Base-by-base conservation (phyloP, 176 grass and related monocot species). In the Neostapfia colusana region DNA sequence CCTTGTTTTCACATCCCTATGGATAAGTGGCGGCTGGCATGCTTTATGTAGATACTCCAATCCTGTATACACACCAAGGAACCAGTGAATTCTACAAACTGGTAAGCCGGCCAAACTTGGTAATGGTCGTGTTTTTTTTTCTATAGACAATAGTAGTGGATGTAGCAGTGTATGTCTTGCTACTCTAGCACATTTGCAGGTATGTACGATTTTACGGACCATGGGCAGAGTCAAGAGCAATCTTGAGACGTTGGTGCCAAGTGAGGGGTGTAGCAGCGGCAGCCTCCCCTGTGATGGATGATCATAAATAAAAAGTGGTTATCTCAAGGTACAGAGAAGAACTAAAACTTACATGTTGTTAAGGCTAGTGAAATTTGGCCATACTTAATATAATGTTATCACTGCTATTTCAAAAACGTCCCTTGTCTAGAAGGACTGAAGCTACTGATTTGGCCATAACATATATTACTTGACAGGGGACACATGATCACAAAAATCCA, bases 41-140 rank as follows among this genome's bases (percentile, higher is more conserved):
- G 81, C 84, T 37, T 27, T 87, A 31, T 87, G 89, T 8, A 91
- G 67, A 10, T 91, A 91, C 45, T 91, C 85, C 26, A 90, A 54
- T 63, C 88, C 85, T 91, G 76, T 43, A 71, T 42, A 25, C 56
- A 65, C 7, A 37, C 27, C 6, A 44, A 62, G 4, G 5, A 9
- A 2, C 7, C 15, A 11, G 31, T 69, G 17, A 48, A 17, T 68
- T 48, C n/a, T 38, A 28, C 34, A 8, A 26, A 27, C 14, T 3
- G 35, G 58, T 20, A 74, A 56, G 27, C 25, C 71, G 4, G 18
- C 27, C 15, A 76, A 58, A 63, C 26, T 37, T 65, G 36, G 27
- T 41, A 11, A 65, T 10, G 31, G 10, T 8, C 0, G 7, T n/a
- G 15, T 10, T 46, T 72, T 78, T 54, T 60, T 25, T 10, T 45